Evolutionary conservation across 2,329 filamentous ascomycete genomes (phyloP).

Genomic region (Cercospora zeae-maydis): DNA sequence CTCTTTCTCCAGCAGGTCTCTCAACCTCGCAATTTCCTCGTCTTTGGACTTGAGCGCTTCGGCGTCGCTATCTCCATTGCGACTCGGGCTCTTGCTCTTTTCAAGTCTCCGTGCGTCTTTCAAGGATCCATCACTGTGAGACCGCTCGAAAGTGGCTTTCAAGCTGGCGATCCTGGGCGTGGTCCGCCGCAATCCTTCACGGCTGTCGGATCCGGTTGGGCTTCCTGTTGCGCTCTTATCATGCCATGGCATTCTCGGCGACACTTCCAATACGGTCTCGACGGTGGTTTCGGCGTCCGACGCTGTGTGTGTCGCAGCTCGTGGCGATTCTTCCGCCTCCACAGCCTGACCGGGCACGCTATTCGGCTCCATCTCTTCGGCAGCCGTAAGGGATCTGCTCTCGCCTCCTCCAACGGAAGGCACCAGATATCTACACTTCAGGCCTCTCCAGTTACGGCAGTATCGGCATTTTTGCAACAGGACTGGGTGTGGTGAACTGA

Average conservation of each 20-base stretch:
- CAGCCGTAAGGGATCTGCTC: not conserved
- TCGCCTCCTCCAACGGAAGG: not conserved
- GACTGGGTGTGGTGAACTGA: not conserved
- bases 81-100: constrained; percentile 19
- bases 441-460: not conserved
- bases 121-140: constrained; percentile 5
- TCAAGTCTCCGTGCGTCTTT: constrained; percentile 14
- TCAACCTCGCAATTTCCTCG: constrained; percentile 24
- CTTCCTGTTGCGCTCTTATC: constrained; percentile 11
- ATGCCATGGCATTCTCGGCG: not conserved
- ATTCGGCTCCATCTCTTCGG: constrained; percentile 1
- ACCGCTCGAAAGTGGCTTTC: constrained; percentile 30
- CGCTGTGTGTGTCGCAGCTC: not conserved
- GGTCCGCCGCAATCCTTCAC: constrained; percentile 21
- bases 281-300: not conserved
- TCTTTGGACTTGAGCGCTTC: constrained; percentile 17
- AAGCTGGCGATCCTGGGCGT: constrained; percentile 33
- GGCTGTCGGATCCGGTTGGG: constrained; percentile 7
- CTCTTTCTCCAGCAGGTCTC: constrained; percentile 26
- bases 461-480: not conserved
- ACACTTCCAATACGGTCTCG: constrained; percentile 2
- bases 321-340: not conserved
- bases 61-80: constrained; percentile 13
- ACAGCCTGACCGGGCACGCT: not conserved
- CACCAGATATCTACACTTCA: not conserved